Evolutionary conservation across 306 rosid species (phyloP).

Genomic region (Calophaca sinica): DNA sequence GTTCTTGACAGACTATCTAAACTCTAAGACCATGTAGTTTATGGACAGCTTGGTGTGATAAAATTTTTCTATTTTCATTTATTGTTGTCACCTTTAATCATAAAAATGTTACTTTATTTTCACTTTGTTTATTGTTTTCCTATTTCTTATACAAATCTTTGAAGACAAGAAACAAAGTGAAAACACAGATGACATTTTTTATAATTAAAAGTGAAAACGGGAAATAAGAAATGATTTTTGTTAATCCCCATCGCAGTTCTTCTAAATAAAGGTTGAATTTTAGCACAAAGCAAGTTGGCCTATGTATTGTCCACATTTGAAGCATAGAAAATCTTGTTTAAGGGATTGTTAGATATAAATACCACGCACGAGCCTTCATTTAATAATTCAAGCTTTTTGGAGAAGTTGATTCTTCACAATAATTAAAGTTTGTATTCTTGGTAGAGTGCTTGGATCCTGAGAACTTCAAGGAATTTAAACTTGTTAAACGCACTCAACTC

Average conservation of each 20-base stretch:
- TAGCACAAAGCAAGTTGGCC: background rate
- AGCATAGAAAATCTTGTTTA: background rate
- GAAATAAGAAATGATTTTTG: too few species aligned
- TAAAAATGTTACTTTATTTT: background rate
- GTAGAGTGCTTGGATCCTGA: slow-evolving; percentile 78
- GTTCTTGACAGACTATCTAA: background rate
- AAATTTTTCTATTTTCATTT: background rate
- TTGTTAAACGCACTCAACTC: slow-evolving; percentile 68
- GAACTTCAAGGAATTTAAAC: slow-evolving; percentile 72
- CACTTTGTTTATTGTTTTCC: background rate
- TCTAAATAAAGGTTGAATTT: background rate
- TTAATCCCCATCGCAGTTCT: background rate
- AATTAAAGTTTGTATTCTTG: slow-evolving; percentile 11
- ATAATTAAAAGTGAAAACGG: too few species aligned
- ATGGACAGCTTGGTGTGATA: background rate
- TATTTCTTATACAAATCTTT: background rate
- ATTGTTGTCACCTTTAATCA: background rate
- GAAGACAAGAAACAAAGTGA: background rate
- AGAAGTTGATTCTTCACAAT: background rate
- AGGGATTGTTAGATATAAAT: background rate
- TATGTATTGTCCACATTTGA: background rate
- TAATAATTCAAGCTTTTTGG: background rate
- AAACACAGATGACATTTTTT: too few species aligned
- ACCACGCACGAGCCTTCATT: background rate
- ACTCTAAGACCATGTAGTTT: background rate